Base-by-base conservation (phyloP, 441 rosid genomes). In the Capsella rubella region DNA sequence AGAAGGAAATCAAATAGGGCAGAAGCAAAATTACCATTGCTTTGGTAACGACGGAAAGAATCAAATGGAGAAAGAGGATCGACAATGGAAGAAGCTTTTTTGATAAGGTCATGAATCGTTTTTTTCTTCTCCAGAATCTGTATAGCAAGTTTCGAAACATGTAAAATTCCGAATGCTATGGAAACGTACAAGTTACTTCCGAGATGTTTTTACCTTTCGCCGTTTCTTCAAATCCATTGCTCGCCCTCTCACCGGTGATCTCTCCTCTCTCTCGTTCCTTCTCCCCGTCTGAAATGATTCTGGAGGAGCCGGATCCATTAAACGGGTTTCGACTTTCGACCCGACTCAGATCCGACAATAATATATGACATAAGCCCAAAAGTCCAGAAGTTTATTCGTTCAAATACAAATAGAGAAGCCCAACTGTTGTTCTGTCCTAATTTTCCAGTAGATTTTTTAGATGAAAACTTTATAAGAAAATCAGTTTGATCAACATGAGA, bases 61-160 rank as follows among this genome's bases (percentile, higher is more conserved):
- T 77, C 83, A 78, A 93, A 89, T 25, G 85, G 72, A 67, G 80
- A 71, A n/a, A 91, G 92, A 80, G 83, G 88, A 79, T 93, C 96
- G 52, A 16, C 43, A 9, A 63, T 72, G 58, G 89, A 72, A 67
- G 87, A 87, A 71, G 97, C 98, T 50, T 80, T 74, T 78, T 84
- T 84, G 13, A 93, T 68, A 77, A 85, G 82, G 58, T 79, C 81
- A 49, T 84, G 84, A 14, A 79, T 76, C 71, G 82, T 84, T 79
- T 84, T 87, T 80, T 83, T 91, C 87, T 79, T 90, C 78, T 87
- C 96, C 65, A 90, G 73, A 29, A 84, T 65, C 97, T 89, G 74
- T 69, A 60, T 8, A 62, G n/a, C 37, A 31, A 47, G 14, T 10
- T 2, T 12, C 29, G 0, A 58, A 34, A 53, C 55, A 28, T 28